Conservation (phyloP, 768 basidiomycete genomes). For the Phaeotremella skinneri region DNA sequence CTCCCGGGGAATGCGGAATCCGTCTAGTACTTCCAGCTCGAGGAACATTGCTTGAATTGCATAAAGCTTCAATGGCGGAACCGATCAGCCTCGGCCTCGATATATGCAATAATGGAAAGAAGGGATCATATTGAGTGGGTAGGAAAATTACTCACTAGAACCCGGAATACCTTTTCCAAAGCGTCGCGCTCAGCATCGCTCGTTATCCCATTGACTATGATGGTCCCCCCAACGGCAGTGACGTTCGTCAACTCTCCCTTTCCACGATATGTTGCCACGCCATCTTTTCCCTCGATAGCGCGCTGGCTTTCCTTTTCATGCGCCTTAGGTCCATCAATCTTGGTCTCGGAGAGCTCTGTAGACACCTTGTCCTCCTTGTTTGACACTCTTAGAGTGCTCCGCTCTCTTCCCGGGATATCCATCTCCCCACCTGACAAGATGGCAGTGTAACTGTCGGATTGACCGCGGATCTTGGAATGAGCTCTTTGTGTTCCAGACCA, state of each 20-base stretch:
- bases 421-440: not conserved
- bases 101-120: not conserved
- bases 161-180: conserved; percentile 24
- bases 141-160: conserved; percentile 26
- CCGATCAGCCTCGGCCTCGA: too few species aligned
- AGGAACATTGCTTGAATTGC: conserved; percentile 33
- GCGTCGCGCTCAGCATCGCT: conserved; percentile 23
- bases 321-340: too few species aligned
- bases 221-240: conserved; percentile 37
- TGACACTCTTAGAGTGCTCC: not conserved
- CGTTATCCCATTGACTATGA: conserved; percentile 28
- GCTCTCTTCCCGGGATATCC: not conserved
- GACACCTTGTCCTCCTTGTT: not conserved
- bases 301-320: too few species aligned
- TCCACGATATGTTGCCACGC: too few species aligned
- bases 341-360: too few species aligned
- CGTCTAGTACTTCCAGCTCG: conserved; percentile 39
- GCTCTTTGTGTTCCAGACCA: conserved; percentile 25
- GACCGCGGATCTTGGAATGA: too few species aligned
- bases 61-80: conserved; percentile 26
- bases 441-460: not conserved
- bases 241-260: conserved; percentile 11
- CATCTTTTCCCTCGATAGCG: too few species aligned
- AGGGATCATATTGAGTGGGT: not conserved
- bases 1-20: conserved; percentile 37